Evolutionary conservation across 2,329 filamentous ascomycete genomes (phyloP), one percentile per base, ranked within the genome.

Genomic region (Phyllosticta ampelicida): DNA sequence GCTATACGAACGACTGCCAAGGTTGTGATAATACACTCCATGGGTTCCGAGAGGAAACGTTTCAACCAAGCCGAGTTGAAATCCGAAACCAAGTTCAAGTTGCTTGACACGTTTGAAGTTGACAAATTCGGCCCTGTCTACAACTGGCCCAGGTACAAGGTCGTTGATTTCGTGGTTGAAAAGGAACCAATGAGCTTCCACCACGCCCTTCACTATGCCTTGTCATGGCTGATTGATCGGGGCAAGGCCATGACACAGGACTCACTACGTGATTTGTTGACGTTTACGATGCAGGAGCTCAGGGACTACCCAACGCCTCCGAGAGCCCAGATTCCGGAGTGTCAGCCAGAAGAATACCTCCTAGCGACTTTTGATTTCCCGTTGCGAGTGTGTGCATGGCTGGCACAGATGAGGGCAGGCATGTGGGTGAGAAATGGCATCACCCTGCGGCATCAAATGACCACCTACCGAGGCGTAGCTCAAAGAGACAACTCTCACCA

Each of bases 341-440:
- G 82, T 62, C 77, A 76, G 0, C 75, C 86, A 0, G 88, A 95
- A 65, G 90, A 95, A 68, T 86, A 91, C 66, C 77, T 96, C 20
- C 85, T 96, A 70, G 86, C 88, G 1, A 83, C 90, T 55, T 96
- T 99, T 66, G 94, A 99, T 70, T 96, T 89, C 66, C 92, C 95
- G 0, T 78, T 99, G 3, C 83, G 95, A 55, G 91, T 97, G 0
- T 96, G 90, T 69, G 90, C 90, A 19, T 99, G 94, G 94, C 78
- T 99, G 29, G 89, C 94, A 5, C 95, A 99, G 75, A 97, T 99
- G 84, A 96, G 95, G 71, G 90, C 92, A 18, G 89, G 90, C 55
- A 95, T 97, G 85, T 99, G 95, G 94, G 92, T 99, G 62, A 85
- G 94, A 58, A 99, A 99, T 68, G 94, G 94, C 1, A 90, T 99